Conservation (phyloP, 805 yeast species). For the Wickerhamiella galacta region DNA sequence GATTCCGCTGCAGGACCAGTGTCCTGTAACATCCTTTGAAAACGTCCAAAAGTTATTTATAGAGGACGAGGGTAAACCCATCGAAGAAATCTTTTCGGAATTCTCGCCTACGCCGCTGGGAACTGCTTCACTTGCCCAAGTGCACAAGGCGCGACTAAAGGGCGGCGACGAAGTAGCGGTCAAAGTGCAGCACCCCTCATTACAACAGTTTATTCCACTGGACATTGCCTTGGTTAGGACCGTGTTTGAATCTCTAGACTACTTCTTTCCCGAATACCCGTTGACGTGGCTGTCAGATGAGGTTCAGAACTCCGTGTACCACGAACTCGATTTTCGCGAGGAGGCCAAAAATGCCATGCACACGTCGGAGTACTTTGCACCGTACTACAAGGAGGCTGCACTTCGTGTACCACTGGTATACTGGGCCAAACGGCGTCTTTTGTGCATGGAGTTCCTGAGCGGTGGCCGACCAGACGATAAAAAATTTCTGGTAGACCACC, state of each 20-base stretch:
- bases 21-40: slow-evolving; percentile 63
- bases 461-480: slow-evolving; percentile 77
- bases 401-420: slow-evolving; percentile 59
- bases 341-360: slow-evolving; percentile 69
- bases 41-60: slow-evolving; percentile 53
- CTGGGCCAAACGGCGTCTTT: slow-evolving; percentile 48
- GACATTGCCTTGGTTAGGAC: slow-evolving; percentile 65
- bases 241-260: slow-evolving; percentile 57
- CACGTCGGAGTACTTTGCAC: slow-evolving; percentile 52
- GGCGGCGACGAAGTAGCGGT: slow-evolving; percentile 73
- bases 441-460: slow-evolving; percentile 72
- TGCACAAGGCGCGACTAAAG: slow-evolving; percentile 54
- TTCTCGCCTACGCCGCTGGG: slow-evolving; percentile 73
- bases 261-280: slow-evolving; percentile 85
- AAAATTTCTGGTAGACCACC: slow-evolving; percentile 39
- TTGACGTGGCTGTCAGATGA: slow-evolving; percentile 93
- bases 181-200: slow-evolving; percentile 82
- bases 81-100: slow-evolving; percentile 48
- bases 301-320: slow-evolving; percentile 65
- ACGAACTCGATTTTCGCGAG: slow-evolving; percentile 75
- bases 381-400: slow-evolving; percentile 47
- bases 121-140: slow-evolving; percentile 93
- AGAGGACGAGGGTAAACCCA: slow-evolving; percentile 42
- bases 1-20: slow-evolving; percentile 80
- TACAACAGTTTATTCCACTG: slow-evolving; percentile 75